phyloP scores from a whole-genome alignment of 352 stramenopile species.

The Elongisporangium anandrum region DNA sequence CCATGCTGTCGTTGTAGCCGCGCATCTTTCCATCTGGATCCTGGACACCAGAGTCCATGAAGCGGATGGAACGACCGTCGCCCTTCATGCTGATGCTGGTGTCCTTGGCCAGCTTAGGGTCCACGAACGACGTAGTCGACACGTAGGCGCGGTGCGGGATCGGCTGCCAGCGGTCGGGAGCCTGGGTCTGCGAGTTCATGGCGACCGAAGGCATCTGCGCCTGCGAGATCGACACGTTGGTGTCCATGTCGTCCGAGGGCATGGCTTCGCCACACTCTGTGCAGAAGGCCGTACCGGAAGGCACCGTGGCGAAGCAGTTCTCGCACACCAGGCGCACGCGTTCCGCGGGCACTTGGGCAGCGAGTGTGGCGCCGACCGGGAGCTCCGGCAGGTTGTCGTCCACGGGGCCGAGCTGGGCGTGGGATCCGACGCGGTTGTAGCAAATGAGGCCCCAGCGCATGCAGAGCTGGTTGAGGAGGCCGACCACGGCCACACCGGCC shows the following conservation, averaged over 20 bases:
- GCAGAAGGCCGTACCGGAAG: conserved; percentile 79
- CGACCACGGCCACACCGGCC: conserved; percentile 53
- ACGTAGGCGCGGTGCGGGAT: conserved; percentile 82
- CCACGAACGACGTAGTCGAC: conserved; percentile 84
- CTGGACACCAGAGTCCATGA: conserved; percentile 83
- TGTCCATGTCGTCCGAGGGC: conserved; percentile 62
- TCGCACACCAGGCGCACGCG: conserved; percentile 84
- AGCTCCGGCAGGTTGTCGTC: conserved; percentile 74
- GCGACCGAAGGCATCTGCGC: conserved; percentile 81
- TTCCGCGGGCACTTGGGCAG: conserved; percentile 44
- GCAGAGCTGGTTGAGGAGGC: conserved; percentile 68
- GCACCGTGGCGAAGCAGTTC: conserved; percentile 87
- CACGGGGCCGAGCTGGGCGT: conserved; percentile 61
- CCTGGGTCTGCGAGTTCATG: conserved; percentile 75
- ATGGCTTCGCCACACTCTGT: conserved; percentile 87
- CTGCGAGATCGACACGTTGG: conserved; percentile 84
- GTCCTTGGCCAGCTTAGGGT: conserved; percentile 80
- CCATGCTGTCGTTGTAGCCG: conserved; percentile 79
- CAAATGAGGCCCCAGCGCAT: conserved; percentile 88
- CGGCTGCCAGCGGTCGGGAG: conserved; percentile 80
- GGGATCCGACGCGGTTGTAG: conserved; percentile 84
- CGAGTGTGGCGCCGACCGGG: conserved; percentile 59
- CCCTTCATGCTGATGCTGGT: conserved; percentile 59
- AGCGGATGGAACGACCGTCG: conserved; percentile 79
- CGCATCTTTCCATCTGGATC: conserved; percentile 82